Conservation (phyloP, 352 stramenopile genomes). For the Globisporangium rhizosaccharum region DNA sequence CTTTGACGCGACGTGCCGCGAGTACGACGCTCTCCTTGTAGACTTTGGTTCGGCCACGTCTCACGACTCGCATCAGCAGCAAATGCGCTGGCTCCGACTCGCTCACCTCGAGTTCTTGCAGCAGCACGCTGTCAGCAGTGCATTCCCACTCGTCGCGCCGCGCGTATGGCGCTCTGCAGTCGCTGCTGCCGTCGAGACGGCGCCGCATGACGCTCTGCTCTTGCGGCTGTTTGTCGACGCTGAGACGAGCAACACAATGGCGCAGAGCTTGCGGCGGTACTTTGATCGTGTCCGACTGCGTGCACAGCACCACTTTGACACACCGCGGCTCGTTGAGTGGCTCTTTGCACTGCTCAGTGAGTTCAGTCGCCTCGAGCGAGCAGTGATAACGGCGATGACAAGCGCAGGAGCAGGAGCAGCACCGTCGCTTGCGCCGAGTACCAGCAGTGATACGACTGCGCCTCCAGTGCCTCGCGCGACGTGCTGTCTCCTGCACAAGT, state of each 20-base stretch:
- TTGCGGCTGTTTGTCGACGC: constrained; percentile 72
- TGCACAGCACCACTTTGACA: constrained; percentile 55
- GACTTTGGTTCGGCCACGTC: background rate
- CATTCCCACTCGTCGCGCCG: constrained; percentile 37
- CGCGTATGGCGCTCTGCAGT: constrained; percentile 47
- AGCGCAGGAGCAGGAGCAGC: background rate
- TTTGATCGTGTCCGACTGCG: constrained; percentile 40
- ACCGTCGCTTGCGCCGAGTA: no score
- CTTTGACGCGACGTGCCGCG: constrained; percentile 40
- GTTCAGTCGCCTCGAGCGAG: constrained; percentile 48
- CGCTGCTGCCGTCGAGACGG: constrained; percentile 26
- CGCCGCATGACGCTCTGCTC: constrained; percentile 42
- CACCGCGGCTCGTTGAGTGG: constrained; percentile 61
- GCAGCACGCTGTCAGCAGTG: constrained; percentile 30
- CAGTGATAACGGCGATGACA: background rate
- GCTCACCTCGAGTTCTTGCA: constrained; percentile 59
- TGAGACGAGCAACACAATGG: constrained; percentile 65
- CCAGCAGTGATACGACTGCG: background rate
- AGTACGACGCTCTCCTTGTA: constrained; percentile 30
- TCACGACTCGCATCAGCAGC: background rate
- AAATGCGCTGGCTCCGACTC: constrained; percentile 31
- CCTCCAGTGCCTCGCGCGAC: background rate
- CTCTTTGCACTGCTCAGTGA: constrained; percentile 71
- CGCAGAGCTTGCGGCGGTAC: constrained; percentile 59
- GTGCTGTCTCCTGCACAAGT: constrained; percentile 72